Percentiles rank a stretch among this genome's conserved stretches.
These are phyloP conservation scores for Nasturtium officinale DNA, from an alignment of 345 rosid species.

Conservation along the genomic window DNA sequence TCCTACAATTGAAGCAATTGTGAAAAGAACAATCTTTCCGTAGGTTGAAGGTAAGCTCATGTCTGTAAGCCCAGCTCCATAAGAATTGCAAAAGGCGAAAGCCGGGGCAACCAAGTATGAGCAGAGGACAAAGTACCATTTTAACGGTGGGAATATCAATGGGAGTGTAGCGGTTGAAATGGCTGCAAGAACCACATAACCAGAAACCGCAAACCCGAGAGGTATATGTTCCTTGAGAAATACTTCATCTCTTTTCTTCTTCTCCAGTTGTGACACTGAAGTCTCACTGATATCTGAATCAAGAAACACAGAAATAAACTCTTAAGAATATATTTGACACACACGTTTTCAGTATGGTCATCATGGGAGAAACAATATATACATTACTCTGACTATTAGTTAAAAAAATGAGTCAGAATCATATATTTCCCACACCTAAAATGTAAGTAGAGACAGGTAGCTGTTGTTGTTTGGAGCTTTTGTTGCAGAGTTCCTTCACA, in stretches of 20 bases:
- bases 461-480: conserved; percentile 46
- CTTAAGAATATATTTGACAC: not conserved
- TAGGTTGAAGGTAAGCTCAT: conserved; percentile 75
- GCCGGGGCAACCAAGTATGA: conserved; percentile 78
- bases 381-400: not conserved
- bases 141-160: conserved; percentile 63
- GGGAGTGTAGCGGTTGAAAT: conserved; percentile 70
- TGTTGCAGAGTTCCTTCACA: conserved; percentile 56
- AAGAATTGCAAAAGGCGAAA: conserved; percentile 83
- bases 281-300: conserved; percentile 51
- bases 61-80: conserved; percentile 79
- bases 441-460: conserved; percentile 58
- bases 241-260: conserved; percentile 60
- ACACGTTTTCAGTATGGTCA: not conserved
- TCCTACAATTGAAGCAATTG: conserved; percentile 73
- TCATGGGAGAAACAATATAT: not conserved
- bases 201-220: conserved; percentile 66
- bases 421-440: conserved; percentile 47
- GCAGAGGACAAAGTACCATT: conserved; percentile 72
- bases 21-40: conserved; percentile 82
- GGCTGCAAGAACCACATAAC: conserved; percentile 75
- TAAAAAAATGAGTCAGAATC: not conserved
- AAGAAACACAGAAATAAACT: not conserved
- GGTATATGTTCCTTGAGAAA: conserved; percentile 73
- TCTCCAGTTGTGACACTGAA: conserved; percentile 49